These are phyloP conservation scores for Pistacia vera DNA, from an alignment of 345 rosid species.

Conservation along the genomic window DNA sequence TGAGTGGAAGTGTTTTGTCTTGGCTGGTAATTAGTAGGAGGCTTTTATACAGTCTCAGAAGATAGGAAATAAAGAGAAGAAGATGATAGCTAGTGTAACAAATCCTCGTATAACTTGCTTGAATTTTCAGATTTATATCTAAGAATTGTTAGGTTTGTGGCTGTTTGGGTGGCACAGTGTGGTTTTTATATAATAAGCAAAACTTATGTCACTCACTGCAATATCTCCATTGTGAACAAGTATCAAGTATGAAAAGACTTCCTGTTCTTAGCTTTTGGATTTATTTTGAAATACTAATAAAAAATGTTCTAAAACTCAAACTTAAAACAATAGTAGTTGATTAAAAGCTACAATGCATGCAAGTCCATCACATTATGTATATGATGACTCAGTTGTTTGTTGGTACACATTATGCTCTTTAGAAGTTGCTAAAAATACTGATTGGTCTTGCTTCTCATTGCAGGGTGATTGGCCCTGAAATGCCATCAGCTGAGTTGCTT, in stretches of 20 bases:
- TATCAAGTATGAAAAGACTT: neutral
- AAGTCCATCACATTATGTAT: neutral
- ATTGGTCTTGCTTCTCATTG: constrained; percentile 21
- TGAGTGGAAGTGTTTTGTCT: neutral
- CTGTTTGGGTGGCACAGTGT: too few relatives aligned
- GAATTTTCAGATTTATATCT: neutral
- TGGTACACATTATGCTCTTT: constrained; percentile 1
- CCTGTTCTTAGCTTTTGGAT: neutral
- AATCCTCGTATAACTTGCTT: too few relatives aligned
- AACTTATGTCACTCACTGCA: too few relatives aligned
- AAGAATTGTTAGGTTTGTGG: neutral
- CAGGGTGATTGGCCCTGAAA: constrained; percentile 90
- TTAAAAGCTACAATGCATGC: neutral
- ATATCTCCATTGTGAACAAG: too few relatives aligned
- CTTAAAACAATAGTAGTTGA: neutral
- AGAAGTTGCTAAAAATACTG: constrained; percentile 4
- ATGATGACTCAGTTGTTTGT: neutral
- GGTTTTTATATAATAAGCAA: too few relatives aligned
- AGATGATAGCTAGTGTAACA: too few relatives aligned
- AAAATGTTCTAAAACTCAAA: neutral
- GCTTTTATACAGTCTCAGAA: neutral
- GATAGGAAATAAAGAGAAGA: neutral
- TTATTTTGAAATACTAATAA: neutral
- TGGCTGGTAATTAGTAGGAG: neutral
- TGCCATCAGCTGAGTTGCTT: constrained; percentile 92